Evolutionary conservation across 768 basidiomycete species (phyloP), one percentile per base, ranked within the genome.

Genomic region (Lactifluus pinguis): DNA sequence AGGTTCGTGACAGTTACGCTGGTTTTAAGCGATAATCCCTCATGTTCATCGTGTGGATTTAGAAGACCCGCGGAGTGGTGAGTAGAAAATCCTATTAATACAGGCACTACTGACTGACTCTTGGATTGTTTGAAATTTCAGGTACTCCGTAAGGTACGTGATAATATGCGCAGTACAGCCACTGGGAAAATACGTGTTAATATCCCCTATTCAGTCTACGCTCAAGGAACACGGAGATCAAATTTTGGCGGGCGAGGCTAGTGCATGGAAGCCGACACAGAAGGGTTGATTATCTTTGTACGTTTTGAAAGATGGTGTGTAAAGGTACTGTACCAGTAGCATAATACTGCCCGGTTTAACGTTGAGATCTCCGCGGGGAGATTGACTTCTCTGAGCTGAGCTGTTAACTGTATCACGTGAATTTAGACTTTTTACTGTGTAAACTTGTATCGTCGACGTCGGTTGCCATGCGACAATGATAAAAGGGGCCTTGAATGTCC

Each of bases 171-270:
- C 25, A 25, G 25, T 25, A 25, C 25, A 25, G 25, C 25, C 25
- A 25, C 25, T 25, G 25, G 25, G 25, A 25, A 25, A 25, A 25
- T 25, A 25, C 25, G 25, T n/a, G 39, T 30, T 55, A 9, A 47
- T 52, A 29, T 49, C 10, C 45, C 45, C 45, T 14, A 10, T 41
- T 14, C 32, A 79, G 70, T 60, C 77, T 17, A 72, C 72, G 9
- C 67, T 80, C 59, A 83, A 83, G 66, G 76, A 81, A 54, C 77
- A 83, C 47, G 83, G 82, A 0, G 71, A 79, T 62, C 71, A 76
- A 53, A 82, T 85, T 29, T 74, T 84, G 32, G 75, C 77, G 29
- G 84, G 84, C 19, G 72, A 77, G 60, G 75, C 53, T 4, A 57
- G 47, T 36, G 65, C 65, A 10, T 32, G 44, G 41, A 54, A 65